phyloP scores from a whole-genome alignment of 768 basidiomycete genomes.

The Lentinus tigrinus region DNA sequence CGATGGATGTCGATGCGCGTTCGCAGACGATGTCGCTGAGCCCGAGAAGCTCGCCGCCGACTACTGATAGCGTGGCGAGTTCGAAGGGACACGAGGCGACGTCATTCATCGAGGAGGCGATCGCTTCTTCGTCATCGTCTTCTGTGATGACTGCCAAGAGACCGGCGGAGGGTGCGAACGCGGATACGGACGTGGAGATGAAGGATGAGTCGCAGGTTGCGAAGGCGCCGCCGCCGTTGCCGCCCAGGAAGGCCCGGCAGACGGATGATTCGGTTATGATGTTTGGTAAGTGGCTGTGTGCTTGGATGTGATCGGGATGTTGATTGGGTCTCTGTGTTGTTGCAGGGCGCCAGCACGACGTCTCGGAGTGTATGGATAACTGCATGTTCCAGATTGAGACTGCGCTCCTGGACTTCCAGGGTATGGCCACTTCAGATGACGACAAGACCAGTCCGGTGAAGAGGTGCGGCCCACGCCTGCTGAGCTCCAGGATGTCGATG shows the following conservation, averaged over 20 bases:
- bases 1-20: conserved; percentile 48
- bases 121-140: conserved; percentile 19
- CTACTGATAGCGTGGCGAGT: conserved; percentile 35
- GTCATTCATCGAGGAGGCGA: conserved; percentile 5
- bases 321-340: neutral
- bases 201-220: conserved; percentile 26
- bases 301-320: conserved; percentile 8
- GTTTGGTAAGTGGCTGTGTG: conserved; percentile 60
- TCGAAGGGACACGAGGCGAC: conserved; percentile 17
- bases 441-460: conserved; percentile 81
- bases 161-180: conserved; percentile 24
- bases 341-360: conserved; percentile 92
- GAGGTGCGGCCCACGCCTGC: conserved; percentile 44
- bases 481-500: neutral
- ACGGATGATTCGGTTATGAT: conserved; percentile 81
- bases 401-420: conserved; percentile 76
- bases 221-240: conserved; percentile 47
- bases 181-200: conserved; percentile 32
- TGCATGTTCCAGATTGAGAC: conserved; percentile 99
- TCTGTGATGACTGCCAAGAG: neutral
- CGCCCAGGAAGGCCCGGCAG: conserved; percentile 50
- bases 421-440: conserved; percentile 41
- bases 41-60: neutral
- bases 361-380: conserved; percentile 98
- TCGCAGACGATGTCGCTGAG: conserved; percentile 1